Evolutionary conservation across 2,329 filamentous ascomycete species (phyloP), one percentile per base, ranked within the genome.

Genomic region (Thelonectria olida): DNA sequence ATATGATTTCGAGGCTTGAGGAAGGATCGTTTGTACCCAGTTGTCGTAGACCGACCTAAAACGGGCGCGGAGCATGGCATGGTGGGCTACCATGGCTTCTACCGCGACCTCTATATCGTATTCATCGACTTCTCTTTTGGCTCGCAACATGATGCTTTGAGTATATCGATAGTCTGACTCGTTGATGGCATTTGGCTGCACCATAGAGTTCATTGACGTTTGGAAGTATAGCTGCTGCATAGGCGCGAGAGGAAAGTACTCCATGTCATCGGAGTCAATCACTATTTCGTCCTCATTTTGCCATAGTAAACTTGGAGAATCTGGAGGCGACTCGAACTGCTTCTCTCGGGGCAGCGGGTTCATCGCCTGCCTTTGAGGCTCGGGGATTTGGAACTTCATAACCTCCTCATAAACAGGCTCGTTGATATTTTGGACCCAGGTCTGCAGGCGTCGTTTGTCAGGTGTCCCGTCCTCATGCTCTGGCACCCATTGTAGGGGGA

Each of bases 211-310:
- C 70, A 83, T 80, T 2, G 75, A 71, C 0, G 82, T 83, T 62
- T 82, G 76, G 53, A 86, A 85, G 67, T 83, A 84, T 4, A 86
- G 74, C 56, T 82, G 80, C 71, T 86, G 84, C 80, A 85, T 85
- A 3, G 84, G 80, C 1, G 84, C 82, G 8, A 86, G 75, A 8
- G 80, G 79, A 62, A 84, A 85, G 28, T 65, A 67, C 61, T 72
- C 73, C 49, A 71, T 51, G 10, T 75, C 74, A 17, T 79, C 77
- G 13, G 7, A 68, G 19, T 53, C 62, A 5, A 57, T n/a, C n/a
- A n/a, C n/a, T n/a, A n/a, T 7, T 22, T 55, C 22, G 22, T 45
- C 54, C 34, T 76, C 68, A 20, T 77, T 78, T 28, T 71, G 74
- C 66, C 75, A 74, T 17, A 72, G 68, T 7, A 61, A 60, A 36